phyloP scores from a whole-genome alignment of 2,329 filamentous ascomycete species.

The Neopestalotiopsis clavispora region DNA sequence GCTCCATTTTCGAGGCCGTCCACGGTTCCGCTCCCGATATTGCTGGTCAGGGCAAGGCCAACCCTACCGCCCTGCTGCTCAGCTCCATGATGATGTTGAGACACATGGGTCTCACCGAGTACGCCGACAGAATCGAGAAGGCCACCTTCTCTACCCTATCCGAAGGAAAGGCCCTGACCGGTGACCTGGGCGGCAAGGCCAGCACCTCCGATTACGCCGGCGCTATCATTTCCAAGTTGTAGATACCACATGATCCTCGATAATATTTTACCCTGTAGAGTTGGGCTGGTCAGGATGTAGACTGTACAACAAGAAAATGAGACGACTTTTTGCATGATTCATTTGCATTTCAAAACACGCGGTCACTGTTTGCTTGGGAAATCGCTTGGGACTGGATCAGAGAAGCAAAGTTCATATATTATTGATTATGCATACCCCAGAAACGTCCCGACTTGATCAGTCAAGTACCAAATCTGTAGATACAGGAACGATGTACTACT shows the following conservation, averaged over 20 bases:
- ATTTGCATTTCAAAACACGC: not conserved
- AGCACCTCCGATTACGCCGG: conserved; percentile 94
- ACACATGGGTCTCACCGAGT: conserved; percentile 89
- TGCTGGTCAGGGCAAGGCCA: conserved; percentile 92
- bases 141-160: conserved; percentile 94
- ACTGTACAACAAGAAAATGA: conserved; percentile 33
- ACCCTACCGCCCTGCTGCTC: conserved; percentile 94
- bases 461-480: not conserved
- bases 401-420: not conserved
- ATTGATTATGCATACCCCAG: not conserved
- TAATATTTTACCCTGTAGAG: conserved; percentile 28
- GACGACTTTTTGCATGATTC: conserved; percentile 29
- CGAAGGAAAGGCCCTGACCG: conserved; percentile 95
- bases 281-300: conserved; percentile 29
- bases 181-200: conserved; percentile 93
- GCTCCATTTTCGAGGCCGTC: conserved; percentile 99
- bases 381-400: not conserved
- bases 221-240: conserved; percentile 81
- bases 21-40: conserved; percentile 98
- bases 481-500: not conserved
- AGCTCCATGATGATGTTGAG: conserved; percentile 99
- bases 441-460: not conserved
- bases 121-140: conserved; percentile 88
- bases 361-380: not conserved
- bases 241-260: conserved; percentile 35